A percentile compares a stretch with the other conserved stretches of the same genome.
Evolutionary conservation across 78 protist species (phyloP).

Genomic region (Chrysochromulina parva): DNA sequence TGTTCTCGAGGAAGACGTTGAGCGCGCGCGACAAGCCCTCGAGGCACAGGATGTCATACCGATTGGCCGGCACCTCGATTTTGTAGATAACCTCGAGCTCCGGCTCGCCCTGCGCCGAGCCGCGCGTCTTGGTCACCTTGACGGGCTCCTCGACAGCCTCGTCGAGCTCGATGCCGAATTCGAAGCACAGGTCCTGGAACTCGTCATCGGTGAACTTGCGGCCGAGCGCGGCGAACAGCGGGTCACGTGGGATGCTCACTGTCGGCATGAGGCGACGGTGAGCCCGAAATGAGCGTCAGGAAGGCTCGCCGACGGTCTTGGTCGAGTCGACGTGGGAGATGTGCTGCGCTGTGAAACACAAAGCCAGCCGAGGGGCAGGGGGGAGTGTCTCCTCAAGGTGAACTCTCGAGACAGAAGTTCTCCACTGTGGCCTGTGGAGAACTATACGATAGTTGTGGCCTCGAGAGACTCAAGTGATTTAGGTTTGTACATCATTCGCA

Average conservation of each 20-base stretch:
- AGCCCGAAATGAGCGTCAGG: too few relatives aligned
- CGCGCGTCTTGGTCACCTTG: constrained; percentile 55
- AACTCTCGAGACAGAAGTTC: too few relatives aligned
- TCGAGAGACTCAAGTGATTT: too few relatives aligned
- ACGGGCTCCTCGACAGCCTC: constrained; percentile 76
- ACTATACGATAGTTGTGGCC: too few relatives aligned
- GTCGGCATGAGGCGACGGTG: constrained; percentile 54
- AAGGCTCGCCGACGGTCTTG: too few relatives aligned
- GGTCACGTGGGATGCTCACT: constrained; percentile 17
- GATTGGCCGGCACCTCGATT: constrained; percentile 97
- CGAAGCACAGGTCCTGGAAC: constrained; percentile 92
- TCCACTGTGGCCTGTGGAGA: too few relatives aligned
- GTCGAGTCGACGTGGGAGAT: too few relatives aligned
- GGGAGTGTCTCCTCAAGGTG: too few relatives aligned
- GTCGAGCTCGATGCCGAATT: constrained; percentile 97
- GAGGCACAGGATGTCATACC: constrained; percentile 92
- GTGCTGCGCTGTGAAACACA: neutral
- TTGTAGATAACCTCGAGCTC: constrained; percentile 74
- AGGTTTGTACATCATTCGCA: too few relatives aligned
- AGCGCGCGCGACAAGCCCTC: constrained; percentile 96
- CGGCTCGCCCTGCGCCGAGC: constrained; percentile 34
- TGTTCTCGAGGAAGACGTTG: constrained; percentile 63
- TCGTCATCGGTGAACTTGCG: constrained; percentile 61
- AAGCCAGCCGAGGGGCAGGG: neutral
- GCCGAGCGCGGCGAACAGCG: constrained; percentile 40